phyloP scores from a whole-genome alignment of 306 rosid genomes.

The Quercus aquifolioides region DNA sequence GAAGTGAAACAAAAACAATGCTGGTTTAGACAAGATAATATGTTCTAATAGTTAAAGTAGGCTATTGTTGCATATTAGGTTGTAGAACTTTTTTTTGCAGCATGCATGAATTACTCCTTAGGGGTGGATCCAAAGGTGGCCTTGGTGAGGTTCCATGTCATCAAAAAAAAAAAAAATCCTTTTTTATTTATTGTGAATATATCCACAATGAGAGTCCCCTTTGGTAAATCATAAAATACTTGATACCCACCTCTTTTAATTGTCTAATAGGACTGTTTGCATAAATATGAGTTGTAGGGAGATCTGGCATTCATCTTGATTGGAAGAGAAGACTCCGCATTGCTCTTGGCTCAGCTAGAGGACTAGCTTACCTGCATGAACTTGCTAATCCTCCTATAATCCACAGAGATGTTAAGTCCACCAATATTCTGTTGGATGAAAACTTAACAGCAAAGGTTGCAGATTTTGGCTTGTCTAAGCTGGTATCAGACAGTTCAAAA shows the following conservation, averaged over 20 bases:
- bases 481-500: constrained; percentile 66
- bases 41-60: too few species aligned
- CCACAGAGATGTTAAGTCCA: constrained; percentile 86
- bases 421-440: constrained; percentile 81
- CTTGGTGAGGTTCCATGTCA: too few species aligned
- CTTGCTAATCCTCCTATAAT: constrained; percentile 97
- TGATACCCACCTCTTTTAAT: neutral
- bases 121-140: too few species aligned
- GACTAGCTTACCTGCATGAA: constrained; percentile 91
- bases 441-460: constrained; percentile 86
- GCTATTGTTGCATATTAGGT: too few species aligned
- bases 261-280: neutral
- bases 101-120: too few species aligned
- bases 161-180: too few species aligned
- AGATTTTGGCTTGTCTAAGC: constrained; percentile 93
- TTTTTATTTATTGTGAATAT: neutral
- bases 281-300: constrained; percentile 49
- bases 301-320: constrained; percentile 69
- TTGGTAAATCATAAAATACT: neutral
- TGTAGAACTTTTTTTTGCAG: too few species aligned
- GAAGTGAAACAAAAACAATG: too few species aligned
- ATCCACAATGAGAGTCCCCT: neutral
- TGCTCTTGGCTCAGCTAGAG: constrained; percentile 95
- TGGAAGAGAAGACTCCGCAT: constrained; percentile 95
- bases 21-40: too few species aligned